Evolutionary conservation across 176 grass and related monocot species (phyloP), one percentile per base, ranked within the genome.

Genomic region (Thalia dealbata): DNA sequence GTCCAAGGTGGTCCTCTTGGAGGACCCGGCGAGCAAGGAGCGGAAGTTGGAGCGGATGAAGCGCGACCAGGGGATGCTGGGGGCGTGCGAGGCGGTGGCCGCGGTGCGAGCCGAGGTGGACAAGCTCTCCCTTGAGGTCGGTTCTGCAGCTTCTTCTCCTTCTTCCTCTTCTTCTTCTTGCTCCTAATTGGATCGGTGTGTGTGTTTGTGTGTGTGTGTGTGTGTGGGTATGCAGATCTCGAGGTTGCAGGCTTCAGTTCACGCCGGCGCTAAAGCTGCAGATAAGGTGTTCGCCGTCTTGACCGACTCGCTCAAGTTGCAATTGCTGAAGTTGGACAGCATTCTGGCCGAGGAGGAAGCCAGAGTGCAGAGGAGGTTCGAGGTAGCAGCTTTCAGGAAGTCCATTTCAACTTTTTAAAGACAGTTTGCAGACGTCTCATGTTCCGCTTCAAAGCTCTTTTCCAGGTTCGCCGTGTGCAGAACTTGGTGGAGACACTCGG

Each of bases 321-420:
- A 99, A 50, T 74, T 99, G 67, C 61, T 95, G 27, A 99, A 89
- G 75, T 76, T 93, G 5, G 90, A 93, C 73, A 82, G 87, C 51
- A 88, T 95, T 48, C 77, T 93, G 75, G 90, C 95, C 61, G 87
- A 88, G 61, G 95, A 87, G 35, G 90, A 91, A 61, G 95, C 88
- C 26, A 93, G 85, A 74, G 69, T 76, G 25, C 85, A 91, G 52
- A 93, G 95, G 75, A 95, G 87, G 72, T 81, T 77, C 11, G 95
- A 99, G 90, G 95, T 99, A n/a, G n/a, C n/a, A n/a, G n/a, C n/a
- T n/a, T n/a, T n/a, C n/a, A n/a, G n/a, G n/a, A n/a, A n/a, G n/a
- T n/a, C n/a, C n/a, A n/a, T n/a, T n/a, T n/a, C n/a, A n/a, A n/a
- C n/a, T 48, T 48, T 48, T 38, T 48, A 48, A 8, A 48, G 11